Percentiles rank a stretch among this genome's conserved stretches.
Conservation (phyloP, 352 stramenopile genomes). For the Aphanomyces astaci region DNA sequence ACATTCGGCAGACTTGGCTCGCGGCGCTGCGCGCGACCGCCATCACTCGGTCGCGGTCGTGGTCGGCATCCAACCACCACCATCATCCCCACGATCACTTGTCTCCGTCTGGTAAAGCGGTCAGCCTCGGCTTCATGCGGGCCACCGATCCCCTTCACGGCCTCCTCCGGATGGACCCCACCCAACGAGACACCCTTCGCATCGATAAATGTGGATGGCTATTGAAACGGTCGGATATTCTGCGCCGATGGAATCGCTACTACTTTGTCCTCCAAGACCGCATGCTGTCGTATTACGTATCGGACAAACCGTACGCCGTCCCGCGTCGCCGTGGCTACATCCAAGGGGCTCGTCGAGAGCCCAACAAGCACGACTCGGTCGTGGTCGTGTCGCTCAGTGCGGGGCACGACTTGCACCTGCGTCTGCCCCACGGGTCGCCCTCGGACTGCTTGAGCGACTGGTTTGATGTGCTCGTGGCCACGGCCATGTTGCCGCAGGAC, state of each 20-base stretch:
- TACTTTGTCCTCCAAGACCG: conserved; percentile 68
- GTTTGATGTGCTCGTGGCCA: neutral
- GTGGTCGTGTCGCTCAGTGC: neutral
- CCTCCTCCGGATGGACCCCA: neutral
- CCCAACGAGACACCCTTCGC: conserved; percentile 26
- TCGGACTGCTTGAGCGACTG: neutral
- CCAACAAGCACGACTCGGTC: neutral
- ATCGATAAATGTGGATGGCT: conserved; percentile 60
- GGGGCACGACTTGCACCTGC: neutral
- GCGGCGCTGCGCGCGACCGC: conserved; percentile 52
- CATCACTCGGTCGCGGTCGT: conserved; percentile 50
- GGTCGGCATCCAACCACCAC: conserved; percentile 28
- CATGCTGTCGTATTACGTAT: conserved; percentile 68
- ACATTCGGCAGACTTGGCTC: conserved; percentile 63
- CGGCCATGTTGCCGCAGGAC: neutral
- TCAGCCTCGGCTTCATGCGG: neutral
- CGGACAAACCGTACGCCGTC: conserved; percentile 66
- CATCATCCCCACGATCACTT: neutral
- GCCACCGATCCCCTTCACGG: neutral
- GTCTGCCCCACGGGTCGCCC: neutral
- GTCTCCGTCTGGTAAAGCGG: neutral
- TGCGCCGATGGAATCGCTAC: conserved; percentile 54
- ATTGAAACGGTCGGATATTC: conserved; percentile 49
- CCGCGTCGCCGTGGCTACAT: conserved; percentile 55
- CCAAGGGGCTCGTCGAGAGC: conserved; percentile 27